These are phyloP conservation scores for Neonectria coccinea DNA, from an alignment of 2,329 filamentous ascomycete species.

Conservation along the genomic window DNA sequence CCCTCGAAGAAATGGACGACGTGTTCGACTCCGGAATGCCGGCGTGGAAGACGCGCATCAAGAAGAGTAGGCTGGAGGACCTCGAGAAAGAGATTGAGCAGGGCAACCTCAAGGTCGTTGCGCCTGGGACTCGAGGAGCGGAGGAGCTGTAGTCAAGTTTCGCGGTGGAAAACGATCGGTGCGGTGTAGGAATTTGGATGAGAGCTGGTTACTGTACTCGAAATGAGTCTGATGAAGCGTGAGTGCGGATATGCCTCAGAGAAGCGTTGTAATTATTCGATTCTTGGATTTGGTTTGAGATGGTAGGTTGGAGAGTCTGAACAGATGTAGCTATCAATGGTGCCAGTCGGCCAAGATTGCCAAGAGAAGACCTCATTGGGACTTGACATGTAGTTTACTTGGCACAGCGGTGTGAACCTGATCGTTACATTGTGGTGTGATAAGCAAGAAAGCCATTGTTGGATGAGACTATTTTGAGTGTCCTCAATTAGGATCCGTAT, in stretches of 20 bases:
- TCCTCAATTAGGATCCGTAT: no score
- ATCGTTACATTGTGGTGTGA: neutral
- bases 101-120: conserved; percentile 55
- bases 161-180: neutral
- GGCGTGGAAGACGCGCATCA: conserved; percentile 66
- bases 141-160: neutral
- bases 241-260: neutral
- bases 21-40: conserved; percentile 73
- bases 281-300: no score
- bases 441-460: no score
- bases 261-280: neutral
- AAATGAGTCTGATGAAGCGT: neutral
- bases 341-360: neutral
- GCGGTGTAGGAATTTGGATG: neutral
- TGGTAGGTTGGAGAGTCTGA: no score
- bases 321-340: conserved; percentile 15
- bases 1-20: conserved; percentile 80
- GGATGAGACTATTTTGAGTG: no score
- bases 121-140: conserved; percentile 11
- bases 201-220: neutral
- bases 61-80: conserved; percentile 59
- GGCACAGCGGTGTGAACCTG: neutral
- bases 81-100: conserved; percentile 61
- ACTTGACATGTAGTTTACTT: neutral
- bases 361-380: neutral